These are phyloP conservation scores for Aspergillus tanneri DNA, from an alignment of 2,329 filamentous ascomycete species.

Conservation along the genomic window DNA sequence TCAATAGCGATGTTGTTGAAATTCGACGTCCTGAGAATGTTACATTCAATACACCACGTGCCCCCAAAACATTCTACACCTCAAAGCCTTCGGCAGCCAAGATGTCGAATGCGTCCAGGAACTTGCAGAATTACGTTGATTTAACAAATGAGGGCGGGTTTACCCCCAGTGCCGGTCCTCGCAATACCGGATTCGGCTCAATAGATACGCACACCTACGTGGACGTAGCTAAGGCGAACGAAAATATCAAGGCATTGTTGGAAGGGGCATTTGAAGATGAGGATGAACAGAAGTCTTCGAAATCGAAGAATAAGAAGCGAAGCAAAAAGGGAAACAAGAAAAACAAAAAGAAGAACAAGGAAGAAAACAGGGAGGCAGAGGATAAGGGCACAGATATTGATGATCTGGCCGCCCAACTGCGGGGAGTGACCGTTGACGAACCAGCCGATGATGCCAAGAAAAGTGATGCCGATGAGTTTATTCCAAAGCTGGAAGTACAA, in stretches of 20 bases:
- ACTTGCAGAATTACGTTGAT: conserved; percentile 50
- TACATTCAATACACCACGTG: conserved; percentile 49
- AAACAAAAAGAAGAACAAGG: conserved; percentile 21
- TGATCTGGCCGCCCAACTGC: conserved; percentile 45
- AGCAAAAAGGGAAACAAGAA: conserved; percentile 20
- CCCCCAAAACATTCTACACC: conserved; percentile 54
- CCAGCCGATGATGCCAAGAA: conserved; percentile 31
- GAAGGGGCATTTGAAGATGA: conserved; percentile 54
- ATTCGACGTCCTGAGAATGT: conserved; percentile 53
- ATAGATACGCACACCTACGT: conserved; percentile 55
- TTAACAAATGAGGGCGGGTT: conserved; percentile 50
- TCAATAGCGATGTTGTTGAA: conserved; percentile 39
- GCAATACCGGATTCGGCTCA: conserved; percentile 53
- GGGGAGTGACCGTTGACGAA: conserved; percentile 43
- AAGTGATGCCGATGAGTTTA: conserved; percentile 37
- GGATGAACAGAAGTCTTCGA: conserved; percentile 45
- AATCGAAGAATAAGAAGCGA: conserved; percentile 27
- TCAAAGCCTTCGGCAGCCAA: conserved; percentile 46
- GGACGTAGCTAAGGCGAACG: conserved; percentile 50
- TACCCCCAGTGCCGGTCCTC: conserved; percentile 48
- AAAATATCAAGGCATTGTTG: conserved; percentile 52
- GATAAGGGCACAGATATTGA: conserved; percentile 30
- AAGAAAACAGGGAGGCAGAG: neutral
- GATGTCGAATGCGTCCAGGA: conserved; percentile 44
- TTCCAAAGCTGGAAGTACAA: too few species aligned